Base-by-base conservation (phyloP, 2,329 filamentous ascomycete species). In the Paradendryphiella salina region DNA sequence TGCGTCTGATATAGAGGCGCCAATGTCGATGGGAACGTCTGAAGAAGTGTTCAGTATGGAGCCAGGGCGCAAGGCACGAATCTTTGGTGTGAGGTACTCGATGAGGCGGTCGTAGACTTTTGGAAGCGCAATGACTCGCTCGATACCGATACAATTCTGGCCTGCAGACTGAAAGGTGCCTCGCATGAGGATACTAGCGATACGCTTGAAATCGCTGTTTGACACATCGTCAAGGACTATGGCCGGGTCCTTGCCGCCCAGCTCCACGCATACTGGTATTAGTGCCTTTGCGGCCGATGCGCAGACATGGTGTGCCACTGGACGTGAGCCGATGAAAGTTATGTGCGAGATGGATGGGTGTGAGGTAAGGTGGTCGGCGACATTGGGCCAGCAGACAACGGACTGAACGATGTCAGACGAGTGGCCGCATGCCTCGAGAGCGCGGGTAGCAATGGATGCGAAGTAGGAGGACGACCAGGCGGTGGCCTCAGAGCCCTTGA, bases 71-170 rank as follows among this genome's bases (percentile, higher is more conserved):
- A 99, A 79, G 9, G 82, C 81, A 55, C 81, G 80, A 59, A 97
- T 89, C 54, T 88, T 86, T 9, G 88, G 86, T 43, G 85, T 82
- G 15, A 99, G 82, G 54, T 85, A 79, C 4, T 79, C 73, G 44
- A 96, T 76, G 17, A 99, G 82, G 48, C 79, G 79, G 56, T 88
- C 80, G 76, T 97, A 96, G 43, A 89, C 80, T n/a, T 77, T 78
- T 1, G 90, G 86, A 13, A 89, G 82, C 18, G 88, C 90, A 61
- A 97, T 86, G 67, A 97, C 86, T 48, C 94, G 88, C 77, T 99
- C 94, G 61, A 96, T 93, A 47, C 94, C 94, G 68, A 99, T 93
- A 75, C 94, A 99, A 76, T 99, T 99, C 74, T 99, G 94, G 1
- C 94, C 94, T 13, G 91, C 87, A 43, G 91, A 91, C 74, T 99